Conservation (phyloP, 441 rosid genomes). For the Erysimum cheiri region DNA sequence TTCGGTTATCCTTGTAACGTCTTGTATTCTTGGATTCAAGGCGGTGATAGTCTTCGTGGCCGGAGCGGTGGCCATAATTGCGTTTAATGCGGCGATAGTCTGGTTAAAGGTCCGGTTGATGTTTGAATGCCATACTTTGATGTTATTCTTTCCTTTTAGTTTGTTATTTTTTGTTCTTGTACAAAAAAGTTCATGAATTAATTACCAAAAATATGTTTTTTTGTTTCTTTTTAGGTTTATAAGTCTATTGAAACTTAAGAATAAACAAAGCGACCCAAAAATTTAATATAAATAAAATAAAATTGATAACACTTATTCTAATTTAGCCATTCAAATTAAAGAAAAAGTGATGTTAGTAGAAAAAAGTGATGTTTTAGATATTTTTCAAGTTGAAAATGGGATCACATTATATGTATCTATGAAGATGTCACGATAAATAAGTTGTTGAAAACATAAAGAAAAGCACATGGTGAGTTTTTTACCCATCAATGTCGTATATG, state of each 20-base stretch:
- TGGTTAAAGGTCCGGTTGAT: slow-evolving; percentile 26
- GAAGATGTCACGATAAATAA: not conserved
- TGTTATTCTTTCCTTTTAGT: slow-evolving; percentile 32
- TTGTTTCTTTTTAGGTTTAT: too few relatives aligned
- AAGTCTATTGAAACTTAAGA: not conserved
- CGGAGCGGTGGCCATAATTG: slow-evolving; percentile 13
- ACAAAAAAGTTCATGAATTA: not conserved
- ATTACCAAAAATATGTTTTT: not conserved
- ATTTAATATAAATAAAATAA: too few relatives aligned
- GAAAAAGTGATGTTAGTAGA: not conserved
- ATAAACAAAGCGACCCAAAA: not conserved
- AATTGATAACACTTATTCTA: not conserved
- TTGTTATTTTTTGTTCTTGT: slow-evolving; percentile 5
- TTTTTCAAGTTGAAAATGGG: not conserved
- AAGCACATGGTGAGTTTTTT: slow-evolving; percentile 7
- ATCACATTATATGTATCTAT: not conserved
- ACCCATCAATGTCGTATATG: not conserved
- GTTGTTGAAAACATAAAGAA: slow-evolving; percentile 6
- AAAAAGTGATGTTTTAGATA: not conserved
- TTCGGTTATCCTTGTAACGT: slow-evolving; percentile 9
- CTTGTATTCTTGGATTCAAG: slow-evolving; percentile 35
- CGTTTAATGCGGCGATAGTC: slow-evolving; percentile 17
- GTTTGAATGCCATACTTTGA: slow-evolving; percentile 19
- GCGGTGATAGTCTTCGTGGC: slow-evolving; percentile 14
- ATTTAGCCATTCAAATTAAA: not conserved